Evolutionary conservation across 2,329 filamentous ascomycete genomes (phyloP), one percentile per base, ranked within the genome.

Genomic region (Fusarium guadeloupense): DNA sequence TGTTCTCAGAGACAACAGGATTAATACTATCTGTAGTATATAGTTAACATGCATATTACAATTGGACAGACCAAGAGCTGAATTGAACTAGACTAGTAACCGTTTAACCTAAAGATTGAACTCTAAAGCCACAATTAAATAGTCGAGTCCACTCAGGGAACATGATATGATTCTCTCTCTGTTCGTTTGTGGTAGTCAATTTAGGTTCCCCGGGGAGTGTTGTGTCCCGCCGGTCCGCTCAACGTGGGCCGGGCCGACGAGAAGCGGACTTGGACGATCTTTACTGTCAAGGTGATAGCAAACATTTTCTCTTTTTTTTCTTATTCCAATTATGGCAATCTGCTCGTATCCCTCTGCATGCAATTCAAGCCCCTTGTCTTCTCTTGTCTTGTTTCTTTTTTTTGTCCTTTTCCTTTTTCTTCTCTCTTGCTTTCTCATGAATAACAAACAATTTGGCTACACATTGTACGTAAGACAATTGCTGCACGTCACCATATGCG

Each of bases 401-500:
- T 6, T 25, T 25, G 23, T 25, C 23, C 9, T 12, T 55, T 26
- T 19, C 26, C 20, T 6, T 35, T 13, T 49, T 31, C 23, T 25
- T 8, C 16, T 13, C 8, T 34, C 14, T 12, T n/a, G n/a, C 6
- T 21, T 21, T 31, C 14, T 33, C 31, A 16, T n/a, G n/a, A n/a
- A n/a, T n/a, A n/a, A n/a, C n/a, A n/a, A n/a, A n/a, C n/a, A n/a
- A n/a, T n/a, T n/a, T n/a, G n/a, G n/a, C n/a, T n/a, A n/a, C n/a
- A n/a, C 17, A 13, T 31, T n/a, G 23, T 23, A 25, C 16, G 16
- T 13, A 20, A 13, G 21, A 26, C 5, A 42, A 43, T 35, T n/a
- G n/a, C 31, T 50, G 56, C 43, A 45, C 40, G 17, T 51, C 57
- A 54, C 55, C 43, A 41, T 19, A 45, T 62, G 52, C 60, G 55